Conservation (phyloP, 805 yeast species). For the Starmerella sp. region DNA sequence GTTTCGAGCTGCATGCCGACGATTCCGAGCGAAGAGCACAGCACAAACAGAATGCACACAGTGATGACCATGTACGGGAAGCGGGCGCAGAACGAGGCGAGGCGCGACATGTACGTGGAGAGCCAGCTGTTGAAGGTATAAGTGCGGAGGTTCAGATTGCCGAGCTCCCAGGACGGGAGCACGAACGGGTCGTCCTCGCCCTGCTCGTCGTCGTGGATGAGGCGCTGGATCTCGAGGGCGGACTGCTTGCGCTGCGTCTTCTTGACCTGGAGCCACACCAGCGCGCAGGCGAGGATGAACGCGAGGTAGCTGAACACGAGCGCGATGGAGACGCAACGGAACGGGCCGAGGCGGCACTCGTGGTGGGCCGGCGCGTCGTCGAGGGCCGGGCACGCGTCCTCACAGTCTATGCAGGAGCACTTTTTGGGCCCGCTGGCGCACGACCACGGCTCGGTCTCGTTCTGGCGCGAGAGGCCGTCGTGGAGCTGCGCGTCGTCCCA, state of each 20-base stretch:
- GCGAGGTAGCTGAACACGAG: slow-evolving; percentile 38
- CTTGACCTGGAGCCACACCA: slow-evolving; percentile 10
- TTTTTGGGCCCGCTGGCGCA: slow-evolving; percentile 50
- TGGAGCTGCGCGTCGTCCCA: slow-evolving; percentile 31
- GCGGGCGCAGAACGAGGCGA: slow-evolving; percentile 51
- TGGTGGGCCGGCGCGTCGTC: slow-evolving; percentile 34
- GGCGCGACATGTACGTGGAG: slow-evolving; percentile 37
- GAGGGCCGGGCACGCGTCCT: slow-evolving; percentile 55
- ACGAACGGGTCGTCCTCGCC: slow-evolving; percentile 25
- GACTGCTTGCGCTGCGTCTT: slow-evolving; percentile 8
- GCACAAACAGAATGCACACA: slow-evolving; percentile 33
- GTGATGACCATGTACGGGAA: slow-evolving; percentile 47
- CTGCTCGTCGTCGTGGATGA: slow-evolving; percentile 36
- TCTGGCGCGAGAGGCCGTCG: slow-evolving; percentile 3
- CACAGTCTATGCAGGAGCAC: slow-evolving; percentile 84
- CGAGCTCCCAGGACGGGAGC: slow-evolving; percentile 23
- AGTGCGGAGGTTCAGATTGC: slow-evolving; percentile 22
- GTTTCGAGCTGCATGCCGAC: slow-evolving; percentile 50
- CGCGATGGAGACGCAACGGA: slow-evolving; percentile 66
- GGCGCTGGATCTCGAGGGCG: slow-evolving; percentile 23
- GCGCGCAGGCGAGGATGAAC: slow-evolving; percentile 2
- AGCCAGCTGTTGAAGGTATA: slow-evolving; percentile 41
- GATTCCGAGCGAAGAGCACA: slow-evolving; percentile 43
- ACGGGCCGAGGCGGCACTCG: slow-evolving; percentile 44
- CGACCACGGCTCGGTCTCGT: slow-evolving; percentile 27